Evolutionary conservation across 2,329 filamentous ascomycete genomes (phyloP), one percentile per base, ranked within the genome.

Genomic region (Thielaviopsis euricoi): DNA sequence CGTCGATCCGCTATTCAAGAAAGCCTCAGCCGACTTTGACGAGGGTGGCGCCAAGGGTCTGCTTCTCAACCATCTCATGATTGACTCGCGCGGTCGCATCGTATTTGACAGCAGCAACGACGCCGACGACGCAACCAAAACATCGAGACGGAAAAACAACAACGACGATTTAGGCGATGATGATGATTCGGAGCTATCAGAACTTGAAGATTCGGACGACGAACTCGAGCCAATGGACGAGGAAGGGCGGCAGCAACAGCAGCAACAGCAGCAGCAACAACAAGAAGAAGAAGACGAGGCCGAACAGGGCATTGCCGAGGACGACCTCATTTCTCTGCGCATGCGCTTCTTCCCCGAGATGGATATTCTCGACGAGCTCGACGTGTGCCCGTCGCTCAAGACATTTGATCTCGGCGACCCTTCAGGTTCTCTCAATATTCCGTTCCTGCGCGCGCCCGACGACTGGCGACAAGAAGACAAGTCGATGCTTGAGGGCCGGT

Each of bases 61-160:
- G 49, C 76, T 98, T 21, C 78, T 98, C 33, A 98, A 98, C 67
- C 91, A 98, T 70, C 76, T 98, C n/a, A 88, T 91, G 67, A 96
- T 98, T 63, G 93, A 98, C 69, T 81, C 82, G 1, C 82, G 89
- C 62, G 93, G 93, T 49, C 82, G 91, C 40, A 98, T 98, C 62
- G 90, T 98, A 5, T 98, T 98, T 67, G 93, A 98, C 71, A 97
- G 91, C 73, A 97, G 90, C 66, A 91, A 98, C 68, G 93, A 97
- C 68, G 71, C 79, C 21, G 79, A 74, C 17, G 80, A 83, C 62
- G 73, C 73, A 19, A 68, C 58, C 64, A 68, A 58, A 33, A 21
- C 25, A n/a, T 56, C 49, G 9, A 66, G 66, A 3, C 66, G 69
- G 13, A 71, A 75, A 2, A 22, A 55, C 9, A 22, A 3, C 29